These are phyloP conservation scores for Tuber brumale DNA, from an alignment of 495 filamentous ascomycete species.

Conservation along the genomic window DNA sequence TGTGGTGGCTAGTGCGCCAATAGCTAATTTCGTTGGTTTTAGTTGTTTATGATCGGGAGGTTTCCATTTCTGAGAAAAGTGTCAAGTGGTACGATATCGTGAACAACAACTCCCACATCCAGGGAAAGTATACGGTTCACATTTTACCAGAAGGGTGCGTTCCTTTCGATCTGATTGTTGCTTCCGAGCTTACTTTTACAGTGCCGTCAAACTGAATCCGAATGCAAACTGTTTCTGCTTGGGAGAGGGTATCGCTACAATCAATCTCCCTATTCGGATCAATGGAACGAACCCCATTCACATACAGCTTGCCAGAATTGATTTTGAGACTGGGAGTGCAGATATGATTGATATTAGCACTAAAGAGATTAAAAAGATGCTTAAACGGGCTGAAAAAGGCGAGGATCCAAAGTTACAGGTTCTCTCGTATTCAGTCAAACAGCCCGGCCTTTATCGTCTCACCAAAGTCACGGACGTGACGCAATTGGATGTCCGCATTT, in stretches of 20 bases:
- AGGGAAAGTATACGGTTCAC: slow-evolving; percentile 93
- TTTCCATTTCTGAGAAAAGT: slow-evolving; percentile 79
- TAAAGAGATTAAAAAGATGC: slow-evolving; percentile 62
- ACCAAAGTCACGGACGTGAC: slow-evolving; percentile 82
- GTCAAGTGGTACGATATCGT: slow-evolving; percentile 81
- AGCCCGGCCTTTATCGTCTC: slow-evolving; percentile 78
- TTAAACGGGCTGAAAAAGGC: slow-evolving; percentile 52
- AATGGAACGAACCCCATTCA: slow-evolving; percentile 84
- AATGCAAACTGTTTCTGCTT: slow-evolving; percentile 70
- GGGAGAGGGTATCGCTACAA: slow-evolving; percentile 53
- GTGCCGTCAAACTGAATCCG: slow-evolving; percentile 81
- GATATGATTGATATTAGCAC: slow-evolving; percentile 68
- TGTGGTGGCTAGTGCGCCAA: not conserved
- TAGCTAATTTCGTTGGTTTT: slow-evolving; percentile 13
- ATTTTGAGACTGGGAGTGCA: slow-evolving; percentile 68
- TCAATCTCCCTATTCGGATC: slow-evolving; percentile 75
- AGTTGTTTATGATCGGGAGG: slow-evolving; percentile 77
- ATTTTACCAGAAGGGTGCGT: slow-evolving; percentile 89
- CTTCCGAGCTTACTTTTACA: slow-evolving; percentile 44
- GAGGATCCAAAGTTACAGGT: slow-evolving; percentile 50
- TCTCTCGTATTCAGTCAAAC: slow-evolving; percentile 62
- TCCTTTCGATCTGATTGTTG: not conserved
- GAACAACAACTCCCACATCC: slow-evolving; percentile 83
- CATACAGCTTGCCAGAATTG: slow-evolving; percentile 76
- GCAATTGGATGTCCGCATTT: slow-evolving; percentile 79